phyloP scores from a whole-genome alignment of 257 asterid genomes.

The Penstemon eatonii region DNA sequence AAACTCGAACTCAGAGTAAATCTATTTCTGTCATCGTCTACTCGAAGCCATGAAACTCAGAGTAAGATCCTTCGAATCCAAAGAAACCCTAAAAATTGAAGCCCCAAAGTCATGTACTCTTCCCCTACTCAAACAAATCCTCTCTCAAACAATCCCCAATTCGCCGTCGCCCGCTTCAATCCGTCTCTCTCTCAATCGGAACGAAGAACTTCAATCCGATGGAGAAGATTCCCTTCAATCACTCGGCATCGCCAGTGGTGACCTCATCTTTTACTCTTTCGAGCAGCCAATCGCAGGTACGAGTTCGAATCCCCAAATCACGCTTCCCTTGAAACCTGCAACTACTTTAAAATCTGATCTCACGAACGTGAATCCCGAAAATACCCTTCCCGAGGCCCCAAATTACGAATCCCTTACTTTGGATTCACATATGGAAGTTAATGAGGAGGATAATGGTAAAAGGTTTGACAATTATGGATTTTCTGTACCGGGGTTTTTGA shows the following conservation, averaged over 20 bases:
- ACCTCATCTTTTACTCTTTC: constrained; percentile 57
- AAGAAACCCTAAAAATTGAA: constrained; percentile 62
- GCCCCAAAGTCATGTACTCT: constrained; percentile 48
- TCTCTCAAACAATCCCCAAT: constrained; percentile 46
- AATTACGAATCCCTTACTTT: constrained; percentile 17
- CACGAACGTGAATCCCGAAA: constrained; percentile 15
- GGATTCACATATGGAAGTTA: constrained; percentile 28
- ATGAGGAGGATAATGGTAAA: constrained; percentile 18
- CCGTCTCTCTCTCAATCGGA: constrained; percentile 76
- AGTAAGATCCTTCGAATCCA: constrained; percentile 56
- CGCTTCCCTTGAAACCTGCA: constrained; percentile 7
- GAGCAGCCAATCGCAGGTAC: constrained; percentile 24
- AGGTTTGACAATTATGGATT: constrained; percentile 35
- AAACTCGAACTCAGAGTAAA: neutral
- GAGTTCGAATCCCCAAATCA: constrained; percentile 2
- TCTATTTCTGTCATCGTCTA: too few species aligned
- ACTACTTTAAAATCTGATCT: constrained; percentile 9
- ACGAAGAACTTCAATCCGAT: constrained; percentile 56
- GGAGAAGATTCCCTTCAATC: constrained; percentile 52
- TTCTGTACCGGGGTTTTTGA: constrained; percentile 77
- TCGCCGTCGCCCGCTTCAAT: constrained; percentile 44
- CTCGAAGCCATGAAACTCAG: constrained; percentile 57
- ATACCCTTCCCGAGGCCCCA: neutral
- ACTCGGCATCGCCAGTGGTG: constrained; percentile 73
- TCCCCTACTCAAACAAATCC: constrained; percentile 43